Evolutionary conservation across 1,139 yeast species (phyloP).

Genomic region (Blastobotrys ciferrii): DNA sequence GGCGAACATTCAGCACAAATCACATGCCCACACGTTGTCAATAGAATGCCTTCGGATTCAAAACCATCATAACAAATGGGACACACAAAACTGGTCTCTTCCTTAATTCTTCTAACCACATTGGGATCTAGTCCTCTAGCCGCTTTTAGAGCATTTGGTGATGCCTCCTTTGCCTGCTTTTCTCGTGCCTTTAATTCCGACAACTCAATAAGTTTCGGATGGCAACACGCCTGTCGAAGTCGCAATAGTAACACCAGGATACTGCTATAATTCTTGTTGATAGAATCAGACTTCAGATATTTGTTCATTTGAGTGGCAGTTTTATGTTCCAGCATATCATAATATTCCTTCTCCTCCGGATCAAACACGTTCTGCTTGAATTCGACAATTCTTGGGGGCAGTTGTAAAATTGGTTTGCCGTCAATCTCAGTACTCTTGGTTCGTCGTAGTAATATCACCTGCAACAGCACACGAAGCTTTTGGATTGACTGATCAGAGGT

Average conservation of each 20-base stretch:
- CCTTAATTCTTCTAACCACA: conserved; percentile 23
- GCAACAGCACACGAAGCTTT: conserved; percentile 69
- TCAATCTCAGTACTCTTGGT: conserved; percentile 73
- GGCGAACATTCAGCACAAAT: conserved; percentile 35
- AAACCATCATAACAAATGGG: conserved; percentile 65
- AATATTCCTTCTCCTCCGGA: conserved; percentile 53
- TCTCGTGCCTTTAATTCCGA: conserved; percentile 41
- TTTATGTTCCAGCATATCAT: conserved; percentile 55
- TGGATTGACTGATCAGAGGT: conserved; percentile 47
- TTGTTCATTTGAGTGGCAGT: conserved; percentile 57
- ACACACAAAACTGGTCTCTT: conserved; percentile 49
- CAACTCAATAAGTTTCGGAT: conserved; percentile 68
- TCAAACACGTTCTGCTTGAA: conserved; percentile 52
- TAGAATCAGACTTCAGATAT: conserved; percentile 42
- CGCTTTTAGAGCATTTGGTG: conserved; percentile 20
- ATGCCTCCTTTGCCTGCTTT: conserved; percentile 6
- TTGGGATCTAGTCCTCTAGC: conserved; percentile 21
- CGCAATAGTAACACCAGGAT: conserved; percentile 74
- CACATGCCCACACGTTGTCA: conserved; percentile 36
- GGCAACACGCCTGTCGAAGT: conserved; percentile 89
- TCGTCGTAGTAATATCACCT: conserved; percentile 76
- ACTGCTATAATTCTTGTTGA: conserved; percentile 47
- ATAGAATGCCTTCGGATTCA: conserved; percentile 45
- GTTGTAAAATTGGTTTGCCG: conserved; percentile 65
- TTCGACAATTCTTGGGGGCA: conserved; percentile 63